Conservation (phyloP, 2,329 filamentous ascomycete species). For the Xylaria digitata region DNA sequence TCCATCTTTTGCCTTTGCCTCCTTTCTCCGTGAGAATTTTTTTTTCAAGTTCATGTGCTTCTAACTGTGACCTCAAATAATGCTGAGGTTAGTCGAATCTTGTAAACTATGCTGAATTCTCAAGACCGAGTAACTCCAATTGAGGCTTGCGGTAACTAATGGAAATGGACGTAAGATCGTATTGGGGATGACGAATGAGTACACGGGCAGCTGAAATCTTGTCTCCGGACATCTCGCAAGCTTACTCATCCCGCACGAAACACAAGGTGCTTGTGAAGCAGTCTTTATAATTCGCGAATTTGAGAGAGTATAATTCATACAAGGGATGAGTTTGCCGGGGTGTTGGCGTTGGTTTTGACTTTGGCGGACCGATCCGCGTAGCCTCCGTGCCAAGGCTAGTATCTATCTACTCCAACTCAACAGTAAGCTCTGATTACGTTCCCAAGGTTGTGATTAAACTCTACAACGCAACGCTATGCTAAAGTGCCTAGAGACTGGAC, state of each 20-base stretch:
- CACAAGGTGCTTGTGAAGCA: background rate
- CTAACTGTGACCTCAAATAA: too few relatives aligned
- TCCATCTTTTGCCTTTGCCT: too few relatives aligned
- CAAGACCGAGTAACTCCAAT: too few relatives aligned
- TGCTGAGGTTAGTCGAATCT: too few relatives aligned
- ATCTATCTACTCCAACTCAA: background rate
- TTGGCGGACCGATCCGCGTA: constrained; percentile 5
- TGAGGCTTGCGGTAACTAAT: too few relatives aligned
- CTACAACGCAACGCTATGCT: background rate
- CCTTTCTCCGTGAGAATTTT: too few relatives aligned
- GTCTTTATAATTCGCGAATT: background rate
- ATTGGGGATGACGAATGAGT: background rate
- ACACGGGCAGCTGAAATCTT: background rate
- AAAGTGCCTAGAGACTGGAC: background rate
- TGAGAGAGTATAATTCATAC: background rate
- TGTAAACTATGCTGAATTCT: too few relatives aligned
- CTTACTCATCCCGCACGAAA: background rate
- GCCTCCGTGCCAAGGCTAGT: background rate
- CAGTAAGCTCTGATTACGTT: background rate
- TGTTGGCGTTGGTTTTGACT: background rate
- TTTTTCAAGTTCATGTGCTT: too few relatives aligned
- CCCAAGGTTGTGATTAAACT: background rate
- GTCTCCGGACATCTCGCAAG: too few relatives aligned
- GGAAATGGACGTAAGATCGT: too few relatives aligned
- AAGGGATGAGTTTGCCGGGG: background rate